These are phyloP conservation scores for Penicillium cosmopolitanum DNA, from an alignment of 495 filamentous ascomycete genomes.

Conservation along the genomic window DNA sequence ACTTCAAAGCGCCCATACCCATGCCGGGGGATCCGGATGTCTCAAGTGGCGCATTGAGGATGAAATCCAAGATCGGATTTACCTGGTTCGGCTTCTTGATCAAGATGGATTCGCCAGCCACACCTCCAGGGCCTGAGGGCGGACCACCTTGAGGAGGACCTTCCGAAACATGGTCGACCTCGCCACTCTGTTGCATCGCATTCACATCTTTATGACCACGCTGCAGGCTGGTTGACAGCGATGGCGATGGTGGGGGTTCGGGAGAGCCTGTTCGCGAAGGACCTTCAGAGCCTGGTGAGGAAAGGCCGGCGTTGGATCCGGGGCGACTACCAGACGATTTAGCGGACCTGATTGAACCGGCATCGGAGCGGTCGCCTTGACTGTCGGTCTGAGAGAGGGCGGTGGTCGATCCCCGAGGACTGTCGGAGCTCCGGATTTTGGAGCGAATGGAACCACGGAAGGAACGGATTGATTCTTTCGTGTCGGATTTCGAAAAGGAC, in stretches of 20 bases:
- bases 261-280: conserved; percentile 53
- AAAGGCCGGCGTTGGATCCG: conserved; percentile 42
- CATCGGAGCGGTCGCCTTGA: conserved; percentile 70
- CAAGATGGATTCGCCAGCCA: conserved; percentile 62
- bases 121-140: conserved; percentile 52
- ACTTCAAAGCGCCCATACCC: conserved; percentile 74
- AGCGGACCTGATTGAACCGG: conserved; percentile 69
- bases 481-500: conserved; percentile 92
- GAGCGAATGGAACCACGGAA: conserved; percentile 72
- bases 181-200: conserved; percentile 80
- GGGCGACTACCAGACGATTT: conserved; percentile 63
- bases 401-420: conserved; percentile 74
- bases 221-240: conserved; percentile 77
- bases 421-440: conserved; percentile 74
- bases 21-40: conserved; percentile 48
- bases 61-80: conserved; percentile 62
- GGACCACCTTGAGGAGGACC: conserved; percentile 71
- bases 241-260: conserved; percentile 86
- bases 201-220: conserved; percentile 76
- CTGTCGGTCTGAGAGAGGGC: conserved; percentile 63
- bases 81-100: conserved; percentile 75
- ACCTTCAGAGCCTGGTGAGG: conserved; percentile 42
- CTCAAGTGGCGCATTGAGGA: conserved; percentile 46
- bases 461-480: conserved; percentile 89
- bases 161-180: conserved; percentile 97